A percentile compares a stretch with the other conserved stretches of the same genome.
phyloP scores from a whole-genome alignment of 139 green algal genomes.

The Limnomonas spitsbergensis region DNA sequence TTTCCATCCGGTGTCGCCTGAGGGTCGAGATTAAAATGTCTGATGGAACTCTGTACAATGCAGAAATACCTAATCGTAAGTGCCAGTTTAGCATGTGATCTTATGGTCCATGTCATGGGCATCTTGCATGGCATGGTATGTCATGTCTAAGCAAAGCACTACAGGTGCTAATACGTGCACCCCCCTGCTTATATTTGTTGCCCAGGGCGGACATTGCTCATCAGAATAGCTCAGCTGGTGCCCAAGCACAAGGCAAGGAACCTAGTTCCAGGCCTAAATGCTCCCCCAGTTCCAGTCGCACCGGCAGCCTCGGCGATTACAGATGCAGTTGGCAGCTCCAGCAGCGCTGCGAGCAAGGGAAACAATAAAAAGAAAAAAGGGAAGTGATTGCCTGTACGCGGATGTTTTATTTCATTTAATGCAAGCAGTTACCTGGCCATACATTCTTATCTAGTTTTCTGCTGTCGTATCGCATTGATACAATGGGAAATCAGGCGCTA shows the following conservation, averaged over 20 bases:
- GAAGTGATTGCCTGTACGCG: neutral
- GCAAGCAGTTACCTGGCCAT: no score
- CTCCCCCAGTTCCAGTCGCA: neutral
- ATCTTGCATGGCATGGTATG: neutral
- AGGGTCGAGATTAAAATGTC: conserved; percentile 51
- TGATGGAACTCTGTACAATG: conserved; percentile 39
- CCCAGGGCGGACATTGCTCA: conserved; percentile 36
- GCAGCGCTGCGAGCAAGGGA: neutral
- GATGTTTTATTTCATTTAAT: no score
- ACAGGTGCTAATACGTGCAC: no score
- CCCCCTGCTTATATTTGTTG: neutral
- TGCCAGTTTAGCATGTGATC: no score
- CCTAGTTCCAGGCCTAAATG: neutral
- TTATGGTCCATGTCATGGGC: neutral
- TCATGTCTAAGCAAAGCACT: neutral
- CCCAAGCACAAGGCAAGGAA: conserved; percentile 21
- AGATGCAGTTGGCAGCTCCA: neutral
- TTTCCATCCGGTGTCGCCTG: conserved; percentile 47
- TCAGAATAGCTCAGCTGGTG: conserved; percentile 38
- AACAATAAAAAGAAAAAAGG: conserved; percentile 2
- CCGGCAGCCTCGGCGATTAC: neutral
- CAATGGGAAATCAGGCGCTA: no score
- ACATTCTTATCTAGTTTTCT: no score
- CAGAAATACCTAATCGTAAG: conserved; percentile 50
- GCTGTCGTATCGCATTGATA: no score